Evolutionary conservation across 2,329 filamentous ascomycete species (phyloP), one percentile per base, ranked within the genome.

Genomic region (Claviceps sp.): DNA sequence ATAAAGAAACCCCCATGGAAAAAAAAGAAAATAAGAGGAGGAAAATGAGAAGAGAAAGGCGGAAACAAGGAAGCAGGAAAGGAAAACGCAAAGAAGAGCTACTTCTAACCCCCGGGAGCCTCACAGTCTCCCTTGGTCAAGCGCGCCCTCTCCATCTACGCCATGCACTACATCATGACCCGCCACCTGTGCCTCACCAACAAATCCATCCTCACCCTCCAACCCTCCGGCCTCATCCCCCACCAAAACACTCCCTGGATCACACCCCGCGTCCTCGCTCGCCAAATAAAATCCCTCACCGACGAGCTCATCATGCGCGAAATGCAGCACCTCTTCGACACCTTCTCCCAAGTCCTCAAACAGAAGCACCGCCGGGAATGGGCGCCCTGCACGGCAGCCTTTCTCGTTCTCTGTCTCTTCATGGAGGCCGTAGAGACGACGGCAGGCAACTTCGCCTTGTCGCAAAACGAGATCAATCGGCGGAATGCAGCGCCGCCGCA

Each of bases 371-470:
- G 74, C 20, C 63, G 64, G 42, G 74, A 77, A 55, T 81, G 77
- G 76, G 76, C 75, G 38, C 75, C 77, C 2, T 80, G 77, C 59
- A 65, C 77, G 16, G 77, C 75, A 2, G 70, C 77, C 0, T 80
- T 81, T 58, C 63, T 80, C 11, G 71, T 78, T 3, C 68, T 81
- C 34, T 79, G 76, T 56, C 67, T 80, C 40, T 78, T 79, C 60
- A 79, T 81, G 76, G 77, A 81, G 64, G 65, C 72, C 24, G 71
- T 79, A 49, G 76, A 79, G 64, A 67, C 71, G 34, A 71, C 75
- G 7, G 68, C 75, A 36, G 76, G 80, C 63, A 67, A 66, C 8
- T 79, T 76, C 57, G 72, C 75, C 48, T 64, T 75, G 11, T 67
- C 71, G 30, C 69, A 76, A 57, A 77, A 75, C 60, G 73, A 79